phyloP scores from a whole-genome alignment of 805 yeast species.

The Teunomyces atbi region DNA sequence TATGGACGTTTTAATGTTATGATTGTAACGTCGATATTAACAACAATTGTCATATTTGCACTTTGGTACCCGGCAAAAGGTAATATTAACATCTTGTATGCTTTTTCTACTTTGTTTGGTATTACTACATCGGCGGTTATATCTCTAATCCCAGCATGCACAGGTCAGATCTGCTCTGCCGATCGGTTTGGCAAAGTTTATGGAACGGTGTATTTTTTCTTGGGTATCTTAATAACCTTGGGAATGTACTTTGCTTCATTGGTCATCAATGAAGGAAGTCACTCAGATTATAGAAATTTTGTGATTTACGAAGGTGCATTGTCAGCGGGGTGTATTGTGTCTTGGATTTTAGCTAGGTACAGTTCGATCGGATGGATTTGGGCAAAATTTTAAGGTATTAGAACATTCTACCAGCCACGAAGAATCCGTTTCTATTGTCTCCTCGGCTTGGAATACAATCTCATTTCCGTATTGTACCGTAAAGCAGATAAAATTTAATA shows the following conservation, averaged over 20 bases:
- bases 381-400: constrained; percentile 5
- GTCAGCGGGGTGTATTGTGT: constrained; percentile 34
- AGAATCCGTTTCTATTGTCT: no score
- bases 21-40: constrained; percentile 26
- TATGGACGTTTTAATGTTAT: constrained; percentile 55
- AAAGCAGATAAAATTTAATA: no score
- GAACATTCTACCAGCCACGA: no score
- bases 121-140: constrained; percentile 55
- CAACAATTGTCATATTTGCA: constrained; percentile 33
- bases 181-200: constrained; percentile 55
- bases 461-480: no score
- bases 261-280: constrained; percentile 24
- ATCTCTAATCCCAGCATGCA: constrained; percentile 57
- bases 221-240: constrained; percentile 29
- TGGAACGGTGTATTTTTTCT: constrained; percentile 47
- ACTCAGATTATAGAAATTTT: constrained; percentile 39
- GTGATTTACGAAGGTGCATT: constrained; percentile 44
- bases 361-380: constrained; percentile 41
- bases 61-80: constrained; percentile 28
- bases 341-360: constrained; percentile 45
- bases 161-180: constrained; percentile 56
- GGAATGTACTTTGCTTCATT: constrained; percentile 29
- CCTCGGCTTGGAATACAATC: no score
- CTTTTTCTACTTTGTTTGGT: constrained; percentile 52
- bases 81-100: constrained; percentile 34